Evolutionary conservation across 78 protist species (phyloP), one percentile per base, ranked within the genome.

Genomic region (Pelomyxa schiedti): DNA sequence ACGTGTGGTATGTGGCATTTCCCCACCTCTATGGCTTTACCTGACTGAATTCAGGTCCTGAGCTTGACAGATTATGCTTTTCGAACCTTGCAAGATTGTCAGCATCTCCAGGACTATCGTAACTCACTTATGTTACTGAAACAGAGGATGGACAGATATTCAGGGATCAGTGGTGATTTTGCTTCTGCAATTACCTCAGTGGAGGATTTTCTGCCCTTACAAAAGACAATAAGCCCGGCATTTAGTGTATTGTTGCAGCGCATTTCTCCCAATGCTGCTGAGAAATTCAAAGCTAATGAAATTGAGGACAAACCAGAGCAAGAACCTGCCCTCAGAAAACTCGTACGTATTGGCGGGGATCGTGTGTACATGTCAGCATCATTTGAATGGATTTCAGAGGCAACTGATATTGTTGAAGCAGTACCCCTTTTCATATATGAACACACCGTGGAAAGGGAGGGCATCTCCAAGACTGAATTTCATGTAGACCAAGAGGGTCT

Each of bases 401-500:
- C 76, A 1, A 80, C 86, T n/a, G 86, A 80, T 42, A 24, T 80
- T 40, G 75, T 80, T 38, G 86, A 80, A 16, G 86, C 86, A 0
- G 78, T 80, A 2, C 86, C 86, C n/a, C 37, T 80, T 30, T 80
- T 80, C 24, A 80, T 80, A 66, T 80, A 80, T 71, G 86, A 80
- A 30, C 8, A 75, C 8, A 66, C 75, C 8, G 39, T 63, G 8
- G 78, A 74, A 4, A 52, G 58, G 30, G 75, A 66, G 66, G 75
- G 80, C 6, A 38, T 75, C 29, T 4, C 8, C 3, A 43, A 58
- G 24, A 80, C 86, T 0, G 41, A 75, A 0, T 80, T 80, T 38
- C 81, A 80, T 39, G 86, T 80, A 2, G 86, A 80, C 42, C 86
- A 80, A 65, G 86, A 80, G 16, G 86, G 86, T 37, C 52, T 80